phyloP scores from a whole-genome alignment of 176 grass and related monocot genomes.

The Musa acuminata region DNA sequence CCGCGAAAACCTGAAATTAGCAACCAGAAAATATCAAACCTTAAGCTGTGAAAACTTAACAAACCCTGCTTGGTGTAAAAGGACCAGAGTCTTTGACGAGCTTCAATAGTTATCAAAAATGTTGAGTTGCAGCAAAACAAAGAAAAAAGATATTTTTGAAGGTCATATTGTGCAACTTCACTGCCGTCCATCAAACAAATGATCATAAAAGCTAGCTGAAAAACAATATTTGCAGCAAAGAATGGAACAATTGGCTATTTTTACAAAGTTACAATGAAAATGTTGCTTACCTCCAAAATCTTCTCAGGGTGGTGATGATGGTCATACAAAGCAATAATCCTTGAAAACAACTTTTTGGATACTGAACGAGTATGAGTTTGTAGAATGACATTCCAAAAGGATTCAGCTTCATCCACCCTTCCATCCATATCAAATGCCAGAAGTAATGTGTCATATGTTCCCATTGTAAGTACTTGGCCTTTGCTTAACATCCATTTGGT shows the following conservation, averaged over 20 bases:
- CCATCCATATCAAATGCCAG: constrained; percentile 75
- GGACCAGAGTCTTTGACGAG: too few relatives aligned
- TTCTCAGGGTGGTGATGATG: constrained; percentile 40
- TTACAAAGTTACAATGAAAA: not conserved
- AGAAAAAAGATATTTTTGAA: too few relatives aligned
- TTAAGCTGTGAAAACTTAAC: not conserved
- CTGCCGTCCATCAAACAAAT: too few relatives aligned
- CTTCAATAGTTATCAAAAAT: too few relatives aligned
- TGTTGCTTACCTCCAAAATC: constrained; percentile 62
- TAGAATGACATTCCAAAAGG: constrained; percentile 48
- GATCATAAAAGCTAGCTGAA: not conserved
- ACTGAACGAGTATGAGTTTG: constrained; percentile 60
- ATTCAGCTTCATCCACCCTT: constrained; percentile 60
- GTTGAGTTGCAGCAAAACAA: too few relatives aligned
- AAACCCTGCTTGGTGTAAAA: too few relatives aligned
- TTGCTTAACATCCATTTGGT: constrained; percentile 91
- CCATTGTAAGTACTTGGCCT: constrained; percentile 73
- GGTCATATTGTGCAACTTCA: too few relatives aligned
- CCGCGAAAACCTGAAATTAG: constrained; percentile 48
- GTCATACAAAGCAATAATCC: constrained; percentile 76
- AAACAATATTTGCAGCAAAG: not conserved
- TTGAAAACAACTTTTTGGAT: constrained; percentile 65
- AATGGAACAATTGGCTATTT: not conserved
- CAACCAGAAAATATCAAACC: not conserved
- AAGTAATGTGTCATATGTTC: constrained; percentile 62